A percentile compares a stretch with the other conserved stretches of the same genome.
Evolutionary conservation across 257 asterid genomes (phyloP).

Genomic region (Perilla frutescens): DNA sequence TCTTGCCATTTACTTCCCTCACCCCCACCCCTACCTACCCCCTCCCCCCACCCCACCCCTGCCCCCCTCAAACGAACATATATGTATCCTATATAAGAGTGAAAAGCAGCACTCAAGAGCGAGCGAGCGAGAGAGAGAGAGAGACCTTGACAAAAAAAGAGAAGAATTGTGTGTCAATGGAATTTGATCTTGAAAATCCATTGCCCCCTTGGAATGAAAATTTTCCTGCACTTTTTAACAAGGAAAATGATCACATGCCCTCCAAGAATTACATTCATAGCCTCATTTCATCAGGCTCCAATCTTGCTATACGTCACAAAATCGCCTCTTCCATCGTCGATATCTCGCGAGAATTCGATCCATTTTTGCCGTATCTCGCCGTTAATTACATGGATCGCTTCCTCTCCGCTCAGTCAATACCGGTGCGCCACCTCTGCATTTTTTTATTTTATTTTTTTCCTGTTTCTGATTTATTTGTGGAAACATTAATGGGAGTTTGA

Average conservation of each 20-base stretch:
- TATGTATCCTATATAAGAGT: constrained; percentile 28
- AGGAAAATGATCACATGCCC: constrained; percentile 70
- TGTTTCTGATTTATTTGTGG: not conserved
- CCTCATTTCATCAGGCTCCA: constrained; percentile 29
- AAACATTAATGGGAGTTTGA: not conserved
- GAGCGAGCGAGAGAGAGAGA: not conserved
- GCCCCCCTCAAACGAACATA: constrained; percentile 21
- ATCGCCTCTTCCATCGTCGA: constrained; percentile 46
- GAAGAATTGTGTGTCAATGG: constrained; percentile 48
- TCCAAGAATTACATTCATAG: constrained; percentile 39
- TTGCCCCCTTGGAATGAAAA: constrained; percentile 42
- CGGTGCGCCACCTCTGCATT: constrained; percentile 33
- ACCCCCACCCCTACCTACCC: not conserved
- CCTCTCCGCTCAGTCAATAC: constrained; percentile 51
- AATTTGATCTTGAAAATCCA: constrained; percentile 72
- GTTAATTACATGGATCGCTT: constrained; percentile 75
- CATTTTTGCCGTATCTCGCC: constrained; percentile 56
- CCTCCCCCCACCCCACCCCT: not conserved
- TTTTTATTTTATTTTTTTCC: not conserved
- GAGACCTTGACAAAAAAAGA: not conserved
- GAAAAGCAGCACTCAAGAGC: not conserved
- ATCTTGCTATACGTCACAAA: constrained; percentile 42
- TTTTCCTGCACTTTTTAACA: constrained; percentile 30
- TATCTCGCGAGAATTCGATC: constrained; percentile 46
- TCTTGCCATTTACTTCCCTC: constrained; percentile 26